A percentile compares a stretch with the other conserved stretches of the same genome.
These are phyloP conservation scores for Apodospora peruviana DNA, from an alignment of 495 filamentous ascomycete species.

Conservation along the genomic window DNA sequence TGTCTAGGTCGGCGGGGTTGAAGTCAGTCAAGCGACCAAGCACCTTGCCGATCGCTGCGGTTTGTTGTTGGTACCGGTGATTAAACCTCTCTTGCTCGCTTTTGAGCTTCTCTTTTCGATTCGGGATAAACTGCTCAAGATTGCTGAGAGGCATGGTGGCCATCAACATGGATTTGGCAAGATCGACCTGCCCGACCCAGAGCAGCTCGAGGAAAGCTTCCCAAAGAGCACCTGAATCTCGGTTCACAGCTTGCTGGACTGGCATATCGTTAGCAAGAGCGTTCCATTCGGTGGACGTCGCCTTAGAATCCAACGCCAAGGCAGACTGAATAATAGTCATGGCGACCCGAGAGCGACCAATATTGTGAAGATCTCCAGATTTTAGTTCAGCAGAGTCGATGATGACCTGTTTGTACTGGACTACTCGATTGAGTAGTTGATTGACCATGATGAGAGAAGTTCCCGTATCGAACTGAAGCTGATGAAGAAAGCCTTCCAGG, in stretches of 20 bases:
- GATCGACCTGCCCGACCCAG: constrained; percentile 52
- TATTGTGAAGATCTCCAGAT: constrained; percentile 27
- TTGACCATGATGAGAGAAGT: constrained; percentile 48
- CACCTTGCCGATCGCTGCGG: constrained; percentile 62
- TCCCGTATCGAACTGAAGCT: constrained; percentile 35
- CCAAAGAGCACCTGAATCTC: constrained; percentile 68
- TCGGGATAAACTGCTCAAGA: constrained; percentile 63
- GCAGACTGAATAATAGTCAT: constrained; percentile 65
- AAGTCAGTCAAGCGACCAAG: constrained; percentile 75
- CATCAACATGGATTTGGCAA: constrained; percentile 67
- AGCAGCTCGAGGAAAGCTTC: constrained; percentile 66
- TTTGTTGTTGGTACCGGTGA: constrained; percentile 60
- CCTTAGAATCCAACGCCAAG: constrained; percentile 69
- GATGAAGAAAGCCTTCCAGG: constrained; percentile 37
- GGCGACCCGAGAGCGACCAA: constrained; percentile 37
- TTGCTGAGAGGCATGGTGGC: constrained; percentile 63
- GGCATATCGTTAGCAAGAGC: constrained; percentile 52
- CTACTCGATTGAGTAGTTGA: constrained; percentile 42
- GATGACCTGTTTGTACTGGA: constrained; percentile 43
- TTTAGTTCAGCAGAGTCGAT: constrained; percentile 33
- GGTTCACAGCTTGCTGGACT: constrained; percentile 61
- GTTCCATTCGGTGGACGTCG: constrained; percentile 64
- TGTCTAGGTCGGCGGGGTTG: constrained; percentile 53
- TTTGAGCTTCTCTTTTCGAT: constrained; percentile 43
- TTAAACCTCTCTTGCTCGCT: constrained; percentile 60